Percentiles rank a stretch among this genome's conserved stretches.
phyloP scores from a whole-genome alignment of 1,284 basidiomycete species.

The Ustilago tritici region DNA sequence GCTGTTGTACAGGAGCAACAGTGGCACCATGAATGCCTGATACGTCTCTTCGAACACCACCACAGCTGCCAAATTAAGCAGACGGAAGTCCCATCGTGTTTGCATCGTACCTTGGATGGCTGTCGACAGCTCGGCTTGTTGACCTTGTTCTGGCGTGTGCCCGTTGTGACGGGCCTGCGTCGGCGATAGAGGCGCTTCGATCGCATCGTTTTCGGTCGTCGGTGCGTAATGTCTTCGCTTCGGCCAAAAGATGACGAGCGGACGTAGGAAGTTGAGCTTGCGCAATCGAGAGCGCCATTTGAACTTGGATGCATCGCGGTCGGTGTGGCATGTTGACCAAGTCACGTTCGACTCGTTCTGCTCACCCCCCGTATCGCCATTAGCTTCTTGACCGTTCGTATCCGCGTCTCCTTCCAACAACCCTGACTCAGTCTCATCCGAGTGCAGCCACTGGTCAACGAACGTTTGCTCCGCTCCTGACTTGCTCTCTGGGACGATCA shows the following conservation, averaged over 20 bases:
- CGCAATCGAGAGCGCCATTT: constrained; percentile 47
- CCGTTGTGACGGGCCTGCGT: background rate
- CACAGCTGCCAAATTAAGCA: constrained; percentile 56
- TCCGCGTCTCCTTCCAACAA: constrained; percentile 21
- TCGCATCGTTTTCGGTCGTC: constrained; percentile 30
- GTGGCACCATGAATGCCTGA: constrained; percentile 63
- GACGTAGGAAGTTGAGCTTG: constrained; percentile 56
- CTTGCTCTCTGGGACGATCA: constrained; percentile 62
- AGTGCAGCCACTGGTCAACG: constrained; percentile 54
- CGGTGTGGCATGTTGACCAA: constrained; percentile 38
- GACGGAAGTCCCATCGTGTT: constrained; percentile 47
- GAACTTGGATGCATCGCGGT: constrained; percentile 36
- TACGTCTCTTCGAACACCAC: constrained; percentile 62
- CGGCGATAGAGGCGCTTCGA: constrained; percentile 28
- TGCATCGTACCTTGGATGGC: constrained; percentile 31
- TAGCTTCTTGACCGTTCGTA: background rate
- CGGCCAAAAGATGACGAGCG: constrained; percentile 57
- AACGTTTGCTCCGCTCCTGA: constrained; percentile 43
- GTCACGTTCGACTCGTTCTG: constrained; percentile 37
- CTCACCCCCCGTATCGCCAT: constrained; percentile 7
- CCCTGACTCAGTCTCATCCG: constrained; percentile 31
- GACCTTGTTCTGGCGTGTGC: background rate
- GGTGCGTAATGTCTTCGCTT: constrained; percentile 31
- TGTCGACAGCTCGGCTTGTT: constrained; percentile 25
- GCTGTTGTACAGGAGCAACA: constrained; percentile 64